These are phyloP conservation scores for Aegilops umbellulata DNA, from an alignment of 176 grass and related monocot species.

Conservation along the genomic window DNA sequence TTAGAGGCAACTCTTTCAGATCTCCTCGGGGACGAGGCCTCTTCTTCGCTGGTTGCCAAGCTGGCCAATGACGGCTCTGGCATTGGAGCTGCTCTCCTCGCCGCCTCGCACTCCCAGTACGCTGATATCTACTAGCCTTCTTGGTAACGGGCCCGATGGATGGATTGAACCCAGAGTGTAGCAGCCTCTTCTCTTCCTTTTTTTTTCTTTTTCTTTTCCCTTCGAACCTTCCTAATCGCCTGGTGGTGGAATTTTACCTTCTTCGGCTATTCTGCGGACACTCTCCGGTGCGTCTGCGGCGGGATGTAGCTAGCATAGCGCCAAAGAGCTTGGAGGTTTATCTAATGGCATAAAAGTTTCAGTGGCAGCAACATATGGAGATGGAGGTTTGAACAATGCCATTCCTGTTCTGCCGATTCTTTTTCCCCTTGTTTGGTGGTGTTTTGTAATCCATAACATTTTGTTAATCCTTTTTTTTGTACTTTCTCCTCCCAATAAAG, in stretches of 20 bases:
- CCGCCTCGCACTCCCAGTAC: constrained; percentile 81
- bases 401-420: constrained; percentile 56
- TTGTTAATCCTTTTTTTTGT: constrained; percentile 28
- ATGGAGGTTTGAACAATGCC: constrained; percentile 41
- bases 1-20: constrained; percentile 68
- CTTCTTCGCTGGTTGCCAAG: constrained; percentile 58
- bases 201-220: background rate
- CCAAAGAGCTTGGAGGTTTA: constrained; percentile 44
- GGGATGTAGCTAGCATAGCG: constrained; percentile 55
- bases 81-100: constrained; percentile 74
- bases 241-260: constrained; percentile 25
- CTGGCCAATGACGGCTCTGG: constrained; percentile 86
- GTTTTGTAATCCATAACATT: constrained; percentile 44
- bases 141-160: background rate
- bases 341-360: constrained; percentile 32
- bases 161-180: constrained; percentile 25
- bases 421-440: constrained; percentile 33
- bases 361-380: constrained; percentile 42
- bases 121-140: constrained; percentile 44
- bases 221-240: constrained; percentile 22
- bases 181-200: constrained; percentile 15
- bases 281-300: constrained; percentile 29
- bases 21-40: constrained; percentile 66
- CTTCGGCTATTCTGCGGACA: constrained; percentile 45
- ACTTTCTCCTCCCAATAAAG: constrained; percentile 54